Evolutionary conservation across 768 basidiomycete species (phyloP).

Genomic region (Phaffia australis): DNA sequence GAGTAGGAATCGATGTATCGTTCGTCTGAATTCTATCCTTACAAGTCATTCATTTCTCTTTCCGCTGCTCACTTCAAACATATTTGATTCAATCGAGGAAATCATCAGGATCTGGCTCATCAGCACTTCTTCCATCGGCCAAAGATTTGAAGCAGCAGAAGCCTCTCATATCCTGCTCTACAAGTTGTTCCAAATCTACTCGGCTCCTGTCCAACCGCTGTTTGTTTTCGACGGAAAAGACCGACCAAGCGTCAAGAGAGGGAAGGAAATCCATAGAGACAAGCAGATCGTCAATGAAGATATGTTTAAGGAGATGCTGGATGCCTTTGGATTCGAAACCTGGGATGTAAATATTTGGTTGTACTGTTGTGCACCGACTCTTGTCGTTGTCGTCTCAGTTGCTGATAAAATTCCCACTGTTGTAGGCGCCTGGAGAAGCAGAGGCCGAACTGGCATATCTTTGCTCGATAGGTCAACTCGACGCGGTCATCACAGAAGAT

Average conservation of each 20-base stretch:
- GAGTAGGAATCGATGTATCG: conserved; percentile 4
- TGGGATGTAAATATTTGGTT: conserved; percentile 1
- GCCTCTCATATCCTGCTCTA: conserved; percentile 26
- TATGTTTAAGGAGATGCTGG: conserved; percentile 13
- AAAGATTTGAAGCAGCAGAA: conserved; percentile 32
- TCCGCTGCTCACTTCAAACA: neutral
- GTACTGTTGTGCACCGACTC: too few species aligned
- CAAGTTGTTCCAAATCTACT: conserved; percentile 20
- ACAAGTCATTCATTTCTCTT: neutral
- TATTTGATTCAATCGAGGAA: conserved; percentile 31
- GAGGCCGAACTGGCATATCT: conserved; percentile 28
- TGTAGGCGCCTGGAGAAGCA: conserved; percentile 26
- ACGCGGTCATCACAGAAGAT: conserved; percentile 29
- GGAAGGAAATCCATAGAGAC: neutral
- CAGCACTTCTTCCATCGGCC: conserved; percentile 15
- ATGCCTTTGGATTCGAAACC: conserved; percentile 23
- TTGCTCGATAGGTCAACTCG: conserved; percentile 21
- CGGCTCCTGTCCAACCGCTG: conserved; percentile 22
- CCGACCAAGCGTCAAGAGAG: conserved; percentile 20
- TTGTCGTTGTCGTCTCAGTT: too few species aligned
- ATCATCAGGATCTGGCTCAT: conserved; percentile 36
- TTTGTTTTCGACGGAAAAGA: conserved; percentile 29
- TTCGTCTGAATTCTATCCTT: neutral
- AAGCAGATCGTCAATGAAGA: conserved; percentile 3
- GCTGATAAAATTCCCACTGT: too few species aligned